Percentiles rank a stretch among this genome's conserved stretches.
Evolutionary conservation across 2,329 filamentous ascomycete species (phyloP).

Genomic region (Pyrenophora graminea): DNA sequence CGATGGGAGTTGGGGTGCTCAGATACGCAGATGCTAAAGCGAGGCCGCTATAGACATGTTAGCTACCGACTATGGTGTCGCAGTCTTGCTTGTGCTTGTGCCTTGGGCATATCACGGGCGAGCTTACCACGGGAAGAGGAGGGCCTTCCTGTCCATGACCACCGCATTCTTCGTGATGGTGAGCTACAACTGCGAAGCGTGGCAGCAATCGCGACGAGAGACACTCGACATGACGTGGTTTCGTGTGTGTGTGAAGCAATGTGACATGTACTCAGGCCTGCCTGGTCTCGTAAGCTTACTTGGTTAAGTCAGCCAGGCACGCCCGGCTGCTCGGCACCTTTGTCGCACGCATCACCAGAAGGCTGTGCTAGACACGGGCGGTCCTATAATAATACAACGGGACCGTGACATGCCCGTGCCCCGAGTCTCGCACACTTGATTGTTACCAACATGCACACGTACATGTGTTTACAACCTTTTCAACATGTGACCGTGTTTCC

Average conservation of each 20-base stretch:
- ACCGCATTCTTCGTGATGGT: slow-evolving; percentile 33
- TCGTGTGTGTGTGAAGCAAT: background rate
- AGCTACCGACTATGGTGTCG: slow-evolving; percentile 9
- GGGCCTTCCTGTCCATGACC: slow-evolving; percentile 44
- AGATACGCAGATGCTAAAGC: slow-evolving; percentile 41
- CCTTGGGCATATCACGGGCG: no score
- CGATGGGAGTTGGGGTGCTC: slow-evolving; percentile 32
- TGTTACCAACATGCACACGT: no score
- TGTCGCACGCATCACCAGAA: slow-evolving; percentile 2
- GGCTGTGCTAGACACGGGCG: slow-evolving; percentile 5
- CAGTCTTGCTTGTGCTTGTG: background rate
- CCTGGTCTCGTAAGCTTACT: background rate
- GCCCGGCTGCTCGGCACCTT: slow-evolving; percentile 10
- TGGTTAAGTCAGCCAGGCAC: slow-evolving; percentile 10
- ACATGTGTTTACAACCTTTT: no score
- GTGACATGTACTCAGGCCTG: slow-evolving; percentile 14
- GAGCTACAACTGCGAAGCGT: slow-evolving; percentile 27
- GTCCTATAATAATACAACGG: slow-evolving; percentile 3
- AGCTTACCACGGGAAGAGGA: slow-evolving; percentile 42
- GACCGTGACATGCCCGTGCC: slow-evolving; percentile 14
- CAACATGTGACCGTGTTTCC: no score
- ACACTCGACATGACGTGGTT: slow-evolving; percentile 25
- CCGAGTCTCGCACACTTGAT: background rate
- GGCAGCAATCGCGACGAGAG: slow-evolving; percentile 26
- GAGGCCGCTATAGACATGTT: slow-evolving; percentile 39